Percentiles rank a stretch among this genome's conserved stretches.
Conservation (phyloP, 306 rosid genomes). For the Inga laurina region DNA sequence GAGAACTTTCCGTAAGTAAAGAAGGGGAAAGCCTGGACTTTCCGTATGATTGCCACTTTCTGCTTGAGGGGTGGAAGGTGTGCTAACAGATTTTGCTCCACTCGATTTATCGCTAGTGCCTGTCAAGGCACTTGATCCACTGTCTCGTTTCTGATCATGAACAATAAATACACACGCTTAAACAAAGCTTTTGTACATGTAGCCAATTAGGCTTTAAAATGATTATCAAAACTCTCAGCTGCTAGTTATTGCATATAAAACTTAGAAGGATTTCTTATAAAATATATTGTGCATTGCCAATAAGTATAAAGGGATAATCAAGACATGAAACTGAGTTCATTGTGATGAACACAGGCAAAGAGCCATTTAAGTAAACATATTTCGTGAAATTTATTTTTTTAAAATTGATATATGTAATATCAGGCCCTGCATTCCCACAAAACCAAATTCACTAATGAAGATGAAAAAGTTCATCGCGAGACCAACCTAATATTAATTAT, state of each 20-base stretch:
- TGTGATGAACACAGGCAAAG: neutral
- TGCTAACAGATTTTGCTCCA: constrained; percentile 82
- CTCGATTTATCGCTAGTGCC: constrained; percentile 86
- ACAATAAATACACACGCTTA: constrained; percentile 33
- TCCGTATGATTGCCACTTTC: constrained; percentile 68
- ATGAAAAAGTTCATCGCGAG: constrained; percentile 21
- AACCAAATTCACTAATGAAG: neutral
- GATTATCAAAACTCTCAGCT: constrained; percentile 22
- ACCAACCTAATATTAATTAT: constrained; percentile 6
- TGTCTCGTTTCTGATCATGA: constrained; percentile 85
- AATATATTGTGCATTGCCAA: neutral
- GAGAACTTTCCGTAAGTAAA: constrained; percentile 73
- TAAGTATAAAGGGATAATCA: neutral
- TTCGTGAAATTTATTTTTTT: neutral
- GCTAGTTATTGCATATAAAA: neutral
- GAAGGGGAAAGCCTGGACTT: constrained; percentile 75
- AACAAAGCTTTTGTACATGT: constrained; percentile 18
- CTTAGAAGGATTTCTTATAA: neutral
- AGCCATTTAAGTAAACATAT: neutral
- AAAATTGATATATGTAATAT: too few relatives aligned
- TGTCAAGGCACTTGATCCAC: constrained; percentile 57
- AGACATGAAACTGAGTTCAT: neutral
- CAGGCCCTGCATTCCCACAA: neutral
- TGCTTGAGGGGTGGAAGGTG: constrained; percentile 93
- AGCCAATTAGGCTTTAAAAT: neutral